Conservation (phyloP, 73 alveolate genomes). For the Paramecium primaurelia region DNA sequence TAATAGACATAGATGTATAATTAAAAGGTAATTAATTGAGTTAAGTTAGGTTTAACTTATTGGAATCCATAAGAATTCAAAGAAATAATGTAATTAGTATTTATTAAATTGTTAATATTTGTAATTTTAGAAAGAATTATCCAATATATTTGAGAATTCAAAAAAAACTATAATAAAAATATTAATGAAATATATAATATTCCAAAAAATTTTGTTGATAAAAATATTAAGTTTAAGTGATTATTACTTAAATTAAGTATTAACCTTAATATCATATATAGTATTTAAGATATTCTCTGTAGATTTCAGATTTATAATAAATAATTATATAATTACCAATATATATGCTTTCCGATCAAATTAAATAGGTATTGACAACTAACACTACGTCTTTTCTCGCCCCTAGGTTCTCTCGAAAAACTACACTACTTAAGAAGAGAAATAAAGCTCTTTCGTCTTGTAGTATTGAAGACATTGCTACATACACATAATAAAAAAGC, state of each 20-base stretch:
- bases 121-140: too few species aligned
- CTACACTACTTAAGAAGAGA: background rate
- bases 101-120: too few species aligned
- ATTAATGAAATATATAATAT: too few species aligned
- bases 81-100: too few species aligned
- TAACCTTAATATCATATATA: too few species aligned
- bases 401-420: slow-evolving; percentile 22
- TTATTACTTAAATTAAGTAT: too few species aligned
- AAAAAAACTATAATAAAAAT: background rate
- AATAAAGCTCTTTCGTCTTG: background rate
- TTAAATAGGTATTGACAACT: background rate
- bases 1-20: too few species aligned
- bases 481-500: background rate
- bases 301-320: background rate
- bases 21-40: too few species aligned
- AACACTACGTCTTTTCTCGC: background rate
- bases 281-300: background rate
- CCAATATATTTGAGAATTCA: too few species aligned
- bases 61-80: too few species aligned
- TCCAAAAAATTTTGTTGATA: too few species aligned
- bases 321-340: background rate
- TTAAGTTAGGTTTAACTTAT: too few species aligned
- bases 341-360: background rate
- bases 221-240: background rate
- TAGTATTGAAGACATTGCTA: background rate